Base-by-base conservation (phyloP, 176 grass and related monocot species). In the Phyllostachys edulis region DNA sequence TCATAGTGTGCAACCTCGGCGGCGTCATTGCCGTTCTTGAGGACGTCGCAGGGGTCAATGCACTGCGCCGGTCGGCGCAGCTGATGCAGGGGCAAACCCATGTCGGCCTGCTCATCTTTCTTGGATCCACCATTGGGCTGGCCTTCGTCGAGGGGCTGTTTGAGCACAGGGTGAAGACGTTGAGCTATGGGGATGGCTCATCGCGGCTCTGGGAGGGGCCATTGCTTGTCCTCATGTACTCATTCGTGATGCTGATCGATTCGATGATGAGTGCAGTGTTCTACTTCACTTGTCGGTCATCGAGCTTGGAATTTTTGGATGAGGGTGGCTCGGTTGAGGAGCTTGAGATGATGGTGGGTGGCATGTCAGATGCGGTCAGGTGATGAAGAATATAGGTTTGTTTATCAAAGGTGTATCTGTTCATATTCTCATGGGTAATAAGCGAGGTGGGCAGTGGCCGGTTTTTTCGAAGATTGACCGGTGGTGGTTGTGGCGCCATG, bases 81-180 rank as follows among this genome's bases (percentile, higher is more conserved):
- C 69, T 98, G 72, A 92, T 98, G 47, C 92, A 71, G 7, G 96
- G 96, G 11, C 91, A 95, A 75, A 98, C 89, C 13, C 96, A 98
- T 79, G 93, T 89, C 3, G 96, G 96, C 9, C 77, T 98, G 85
- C 77, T 95, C 72, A 94, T 98, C 68, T 98, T 98, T 80, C 93
- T 98, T 27, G 88, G 85, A 2, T 93, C 96, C 34, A 88, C 89
- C 15, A 92, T 98, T 34, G 96, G 93, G 4, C 73, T 98, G 42
- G 80, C 91, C 20, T 95, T 98, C 20, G 93, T 95, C 16, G 91
- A 95, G 67, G 96, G 93, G 10, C 82, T 98, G 38, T 98, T 98
- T 54, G 96, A 98, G 87, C 96, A 98, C 76, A 90, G 96, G 69
- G 96, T 98, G 79, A 98, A 98, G 82, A 98, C 96, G 42, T 45